Base-by-base conservation (phyloP, 1,284 basidiomycete species). In the Boletus mariae region DNA sequence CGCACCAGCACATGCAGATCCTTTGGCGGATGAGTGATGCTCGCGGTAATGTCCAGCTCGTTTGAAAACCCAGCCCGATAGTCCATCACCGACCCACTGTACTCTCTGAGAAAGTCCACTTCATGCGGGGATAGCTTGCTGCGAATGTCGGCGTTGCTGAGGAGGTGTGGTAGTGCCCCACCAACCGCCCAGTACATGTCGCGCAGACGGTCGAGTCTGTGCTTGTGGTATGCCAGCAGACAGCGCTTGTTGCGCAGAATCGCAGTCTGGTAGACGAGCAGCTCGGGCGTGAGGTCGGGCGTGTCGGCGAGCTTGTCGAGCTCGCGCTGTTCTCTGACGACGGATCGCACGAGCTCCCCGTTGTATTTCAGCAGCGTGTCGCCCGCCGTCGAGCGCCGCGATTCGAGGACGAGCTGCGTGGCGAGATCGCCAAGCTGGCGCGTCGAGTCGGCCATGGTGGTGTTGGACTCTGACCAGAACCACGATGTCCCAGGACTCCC, bases 281-380 rank as follows among this genome's bases (percentile, higher is more conserved):
- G 75, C 25, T 87, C 82, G 26, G 90, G 87, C 12, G 90, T 72
- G 47, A 79, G 76, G 6, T 72, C 70, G 23, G 71, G 70, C 26
- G 74, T 70, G 59, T 70, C 74, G 49, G 72, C 75, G 54, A 82
- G 79, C 56, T 75, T 78, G 66, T 91, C 91, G 59, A 97, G 85
- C 63, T 92, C 90, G 62, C 94, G 90, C 56, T 94, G 93, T 70
- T 98, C 96, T 59, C 95, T 85, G 59, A 93, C 80, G 68, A 98
- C 80, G 40, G 84, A 79, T 49, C 94, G 87, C 35, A 98, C 89
- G 59, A 93, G 83, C 47, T 84, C 78, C 66, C 94, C 90, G 70
- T 95, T 94, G 80, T 98, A 98, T 61, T 96, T 96, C 56, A 92
- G 80, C 20, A 98, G 78, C 2, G 87, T 86, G 60, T 92, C 87